Evolutionary conservation across 2,329 filamentous ascomycete genomes (phyloP), one percentile per base, ranked within the genome.

Genomic region (Cordyceps farinosa): DNA sequence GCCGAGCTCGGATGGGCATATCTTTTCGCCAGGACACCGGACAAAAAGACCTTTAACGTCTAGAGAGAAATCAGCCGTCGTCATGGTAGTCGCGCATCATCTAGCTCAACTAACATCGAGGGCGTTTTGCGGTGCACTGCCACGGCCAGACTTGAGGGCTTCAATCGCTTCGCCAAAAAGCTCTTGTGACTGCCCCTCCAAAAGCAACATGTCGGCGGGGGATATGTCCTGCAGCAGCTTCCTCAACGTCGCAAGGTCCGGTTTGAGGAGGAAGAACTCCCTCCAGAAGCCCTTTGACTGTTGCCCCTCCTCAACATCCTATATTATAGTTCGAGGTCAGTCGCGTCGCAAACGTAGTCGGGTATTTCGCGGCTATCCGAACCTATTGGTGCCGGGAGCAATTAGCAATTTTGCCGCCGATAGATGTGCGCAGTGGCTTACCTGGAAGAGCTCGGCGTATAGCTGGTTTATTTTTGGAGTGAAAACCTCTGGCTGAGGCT

Each of bases 1-100:
- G 98, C 95, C 56, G 95, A 95, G 75, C 92, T 97, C 6, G 93
- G 91, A 71, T 97, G 97, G 30, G 91, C 92, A 75, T 96, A 99
- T 74, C 90, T 92, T 78, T 98, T 99, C 64, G 86, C 85, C 66
- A 98, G 81, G 22, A 96, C 84, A 61, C 87, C 87, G 56, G 89
- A 88, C 73, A 99, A 84, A 76, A 98, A 97, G 54, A 90, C 88
- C 75, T 90, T 92, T 72, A 98, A 84, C 65, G 93, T 98, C 91
- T 98, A 70, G 77, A 22, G 11, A 69, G 57, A 72, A 68, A 54
- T 50, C 55, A 52, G 42, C 29, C 7, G n/a, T 17, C 40, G 17
- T 3, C 22, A 4, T 30, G 1, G 36, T 3, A 10, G 22, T 13
- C 29, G 1, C 5, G 3, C 5, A 8, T 30, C 38, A 10, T 38